Evolutionary conservation across 495 filamentous ascomycete genomes (phyloP), one percentile per base, ranked within the genome.

Genomic region (Elaphomyces granulatus): DNA sequence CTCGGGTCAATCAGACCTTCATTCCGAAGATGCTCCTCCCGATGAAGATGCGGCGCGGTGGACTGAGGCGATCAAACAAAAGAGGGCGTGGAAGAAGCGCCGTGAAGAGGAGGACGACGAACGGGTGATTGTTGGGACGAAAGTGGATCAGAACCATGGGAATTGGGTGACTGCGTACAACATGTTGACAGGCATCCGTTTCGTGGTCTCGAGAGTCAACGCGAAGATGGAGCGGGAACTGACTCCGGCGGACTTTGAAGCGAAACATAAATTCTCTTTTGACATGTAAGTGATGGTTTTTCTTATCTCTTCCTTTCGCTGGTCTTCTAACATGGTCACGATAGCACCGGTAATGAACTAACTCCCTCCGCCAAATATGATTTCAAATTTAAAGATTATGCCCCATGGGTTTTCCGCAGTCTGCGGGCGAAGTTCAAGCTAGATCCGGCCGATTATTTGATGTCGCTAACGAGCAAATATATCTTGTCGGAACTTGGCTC

Each of bases 341-440:
- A 7, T 49, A 86, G 83, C 50, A 93, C 88, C 44, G 90, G 90
- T 39, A 94, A 94, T 59, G 90, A 99, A 61, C 66, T 99, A 52
- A 94, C 92, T 14, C 90, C 90, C 15, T 94, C 87, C 40, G 87
- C 92, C 47, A 96, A 96, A 64, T 99, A 99, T 67, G 90, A 99
- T 63, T 99, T 96, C 75, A 99, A 99, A 58, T 99, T 99, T 66
- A 99, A 99, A 60, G 90, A 99, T 60, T 99, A 99, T 59, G 90
- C 90, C 14, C 90, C 90, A 20, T 96, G 88, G 87, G 90, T 99
- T 26, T 99, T 99, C 63, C 83, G 90, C 49, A 81, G 88, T 60
- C 70, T 99, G 41, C 81, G 90, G 38, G 68, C 80, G 14, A 84
- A 78, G 49, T 99, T 99, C 62, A 70, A 78, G 42, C 70, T 96